Conservation (phyloP, 2,329 filamentous ascomycete species). For the Monilinia aucupariae region DNA sequence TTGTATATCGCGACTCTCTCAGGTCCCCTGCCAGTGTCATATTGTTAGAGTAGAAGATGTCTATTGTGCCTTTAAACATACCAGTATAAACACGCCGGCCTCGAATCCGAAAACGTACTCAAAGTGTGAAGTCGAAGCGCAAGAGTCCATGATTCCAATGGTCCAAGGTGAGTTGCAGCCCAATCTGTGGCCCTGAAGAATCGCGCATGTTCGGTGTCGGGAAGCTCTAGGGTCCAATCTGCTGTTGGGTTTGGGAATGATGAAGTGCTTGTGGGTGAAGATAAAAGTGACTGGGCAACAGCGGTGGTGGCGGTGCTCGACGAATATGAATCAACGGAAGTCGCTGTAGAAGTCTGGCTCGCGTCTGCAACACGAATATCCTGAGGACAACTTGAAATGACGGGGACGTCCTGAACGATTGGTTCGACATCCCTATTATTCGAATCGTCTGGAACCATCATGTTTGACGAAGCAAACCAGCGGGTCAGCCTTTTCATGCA, state of each 20-base stretch:
- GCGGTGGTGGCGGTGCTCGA: not conserved
- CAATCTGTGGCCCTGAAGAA: slow-evolving; percentile 28
- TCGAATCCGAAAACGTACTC: slow-evolving; percentile 27
- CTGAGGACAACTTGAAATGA: not conserved
- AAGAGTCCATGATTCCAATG: slow-evolving; percentile 23
- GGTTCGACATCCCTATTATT: not conserved
- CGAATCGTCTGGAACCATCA: not conserved
- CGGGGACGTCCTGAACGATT: not conserved
- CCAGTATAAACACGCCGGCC: slow-evolving; percentile 27
- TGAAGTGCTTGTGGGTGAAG: not conserved
- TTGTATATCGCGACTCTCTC: slow-evolving; percentile 30
- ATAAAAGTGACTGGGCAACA: not conserved
- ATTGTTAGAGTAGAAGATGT: slow-evolving; percentile 1
- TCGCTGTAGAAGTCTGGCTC: not conserved
- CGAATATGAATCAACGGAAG: not conserved
- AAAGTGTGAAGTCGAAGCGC: slow-evolving; percentile 25
- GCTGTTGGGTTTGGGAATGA: slow-evolving; percentile 1
- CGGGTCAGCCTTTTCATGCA: not conserved
- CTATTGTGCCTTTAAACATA: slow-evolving; percentile 10
- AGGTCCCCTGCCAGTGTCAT: slow-evolving; percentile 22
- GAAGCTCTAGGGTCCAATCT: slow-evolving; percentile 24
- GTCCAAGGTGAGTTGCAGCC: slow-evolving; percentile 24
- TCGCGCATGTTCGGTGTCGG: slow-evolving; percentile 23
- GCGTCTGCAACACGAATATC: not conserved
- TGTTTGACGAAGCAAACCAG: not conserved